Evolutionary conservation across 495 filamentous ascomycete genomes (phyloP).

Genomic region (Tuber indicum): DNA sequence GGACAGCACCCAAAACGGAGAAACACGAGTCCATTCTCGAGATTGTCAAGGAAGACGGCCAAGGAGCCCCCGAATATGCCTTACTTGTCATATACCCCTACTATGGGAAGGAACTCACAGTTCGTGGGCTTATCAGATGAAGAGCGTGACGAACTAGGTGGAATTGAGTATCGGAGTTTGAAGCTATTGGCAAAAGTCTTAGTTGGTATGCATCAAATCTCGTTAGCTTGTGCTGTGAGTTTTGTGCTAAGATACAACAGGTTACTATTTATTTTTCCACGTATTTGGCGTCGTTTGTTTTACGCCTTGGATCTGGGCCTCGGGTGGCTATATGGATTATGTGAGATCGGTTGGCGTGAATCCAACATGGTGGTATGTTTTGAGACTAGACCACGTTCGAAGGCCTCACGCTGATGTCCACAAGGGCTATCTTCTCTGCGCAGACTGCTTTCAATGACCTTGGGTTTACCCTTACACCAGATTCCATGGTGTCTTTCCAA

Average conservation of each 20-base stretch:
- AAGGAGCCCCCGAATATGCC: constrained; percentile 47
- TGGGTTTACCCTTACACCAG: constrained; percentile 61
- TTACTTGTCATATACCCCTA: constrained; percentile 91
- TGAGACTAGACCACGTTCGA: constrained; percentile 1
- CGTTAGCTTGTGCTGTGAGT: neutral
- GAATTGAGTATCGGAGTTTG: constrained; percentile 58
- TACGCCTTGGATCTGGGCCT: constrained; percentile 71
- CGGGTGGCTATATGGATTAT: constrained; percentile 49
- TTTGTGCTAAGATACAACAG: constrained; percentile 10
- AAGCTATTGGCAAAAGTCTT: constrained; percentile 54
- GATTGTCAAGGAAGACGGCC: constrained; percentile 22
- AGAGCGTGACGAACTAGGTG: constrained; percentile 56
- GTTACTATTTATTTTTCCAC: constrained; percentile 50
- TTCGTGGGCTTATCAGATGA: constrained; percentile 67
- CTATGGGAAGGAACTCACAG: constrained; percentile 80
- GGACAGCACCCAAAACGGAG: constrained; percentile 26
- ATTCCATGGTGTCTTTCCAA: constrained; percentile 64
- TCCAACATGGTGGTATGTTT: constrained; percentile 66
- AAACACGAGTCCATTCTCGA: constrained; percentile 33
- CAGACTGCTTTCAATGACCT: constrained; percentile 85
- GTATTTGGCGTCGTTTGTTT: constrained; percentile 49
- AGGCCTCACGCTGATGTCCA: constrained; percentile 6
- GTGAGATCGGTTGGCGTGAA: constrained; percentile 58
- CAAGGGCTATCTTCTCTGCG: constrained; percentile 69
- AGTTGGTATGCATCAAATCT: constrained; percentile 40